Base-by-base conservation (phyloP, 2,329 filamentous ascomycete genomes). In the Capronia americana region DNA sequence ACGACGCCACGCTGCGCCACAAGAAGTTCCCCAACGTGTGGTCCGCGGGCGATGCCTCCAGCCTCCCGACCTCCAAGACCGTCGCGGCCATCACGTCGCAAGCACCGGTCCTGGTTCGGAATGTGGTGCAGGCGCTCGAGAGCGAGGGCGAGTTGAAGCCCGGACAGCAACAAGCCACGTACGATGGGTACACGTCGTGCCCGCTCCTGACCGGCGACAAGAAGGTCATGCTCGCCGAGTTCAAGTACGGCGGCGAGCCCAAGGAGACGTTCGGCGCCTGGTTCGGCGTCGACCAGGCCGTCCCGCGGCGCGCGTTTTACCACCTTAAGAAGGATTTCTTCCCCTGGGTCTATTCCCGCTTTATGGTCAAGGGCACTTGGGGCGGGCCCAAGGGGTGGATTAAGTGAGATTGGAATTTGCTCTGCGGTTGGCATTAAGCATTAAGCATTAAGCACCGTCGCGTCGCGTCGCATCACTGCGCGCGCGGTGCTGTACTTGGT, bases 321-420 rank as follows among this genome's bases (percentile, higher is more conserved):
- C 79, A 88, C 71, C 70, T 89, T 53, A 89, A 89, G 80, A 89
- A 87, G 77, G 83, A 88, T 72, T 89, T 89, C 72, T 89, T 89
- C 76, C 87, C 87, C 0, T 89, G 87, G 87, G 87, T 89, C 2
- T 89, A 89, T 76, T 83, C 81, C 61, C 82, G 85, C 44, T 82
- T 80, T 44, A 84, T 88, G 82, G 82, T 89, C 6, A 88, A 86
- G 77, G 87, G 87, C 5, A 85, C 80, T 7, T 89, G 87, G 87
- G 86, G 79, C 24, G 87, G 87, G 5, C 85, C 86, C 0, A 86
- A 84, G 74, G 86, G 86, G 0, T 87, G 77, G 78, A 54, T 46
- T n/a, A 46, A 26, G 14, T 54, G n/a, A 50, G n/a, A 12, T 24
- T 7, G 46, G 5, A 34, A 32, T 32, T n/a, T n/a, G 30, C 30